Evolutionary conservation across 495 filamentous ascomycete species (phyloP).

Genomic region (Sphaerosporella brunnea): DNA sequence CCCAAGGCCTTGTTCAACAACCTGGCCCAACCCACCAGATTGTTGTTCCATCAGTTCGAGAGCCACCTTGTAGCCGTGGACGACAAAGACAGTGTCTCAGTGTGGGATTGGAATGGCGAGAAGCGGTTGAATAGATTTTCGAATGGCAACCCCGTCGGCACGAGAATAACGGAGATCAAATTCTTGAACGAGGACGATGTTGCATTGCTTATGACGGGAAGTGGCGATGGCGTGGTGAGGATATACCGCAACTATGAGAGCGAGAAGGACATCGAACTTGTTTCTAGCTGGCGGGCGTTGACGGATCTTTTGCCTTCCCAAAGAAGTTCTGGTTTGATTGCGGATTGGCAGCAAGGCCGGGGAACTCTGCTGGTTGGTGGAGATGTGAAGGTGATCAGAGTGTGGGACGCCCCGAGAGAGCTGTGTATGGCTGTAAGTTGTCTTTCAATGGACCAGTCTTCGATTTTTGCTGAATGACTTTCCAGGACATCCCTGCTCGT

Average conservation of each 20-base stretch:
- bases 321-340: slow-evolving; percentile 82
- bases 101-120: slow-evolving; percentile 82
- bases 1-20: slow-evolving; percentile 66
- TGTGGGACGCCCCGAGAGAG: slow-evolving; percentile 90
- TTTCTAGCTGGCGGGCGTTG: slow-evolving; percentile 75
- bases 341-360: slow-evolving; percentile 97
- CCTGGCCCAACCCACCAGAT: slow-evolving; percentile 65
- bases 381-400: slow-evolving; percentile 83
- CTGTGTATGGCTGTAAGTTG: slow-evolving; percentile 56
- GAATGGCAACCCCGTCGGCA: slow-evolving; percentile 78
- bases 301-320: slow-evolving; percentile 84
- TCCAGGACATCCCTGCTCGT: slow-evolving; percentile 74
- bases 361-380: slow-evolving; percentile 86
- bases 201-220: slow-evolving; percentile 82
- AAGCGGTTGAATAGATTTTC: slow-evolving; percentile 66
- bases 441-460: too few species aligned
- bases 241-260: slow-evolving; percentile 84
- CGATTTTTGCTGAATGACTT: slow-evolving; percentile 3
- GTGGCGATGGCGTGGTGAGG: slow-evolving; percentile 81
- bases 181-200: slow-evolving; percentile 99
- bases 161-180: slow-evolving; percentile 80
- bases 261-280: slow-evolving; percentile 57
- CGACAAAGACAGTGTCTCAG: slow-evolving; percentile 66
- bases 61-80: slow-evolving; percentile 88
- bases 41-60: slow-evolving; percentile 97